Base-by-base conservation (phyloP, 2,329 filamentous ascomycete species). In the Botryotinia convoluta region DNA sequence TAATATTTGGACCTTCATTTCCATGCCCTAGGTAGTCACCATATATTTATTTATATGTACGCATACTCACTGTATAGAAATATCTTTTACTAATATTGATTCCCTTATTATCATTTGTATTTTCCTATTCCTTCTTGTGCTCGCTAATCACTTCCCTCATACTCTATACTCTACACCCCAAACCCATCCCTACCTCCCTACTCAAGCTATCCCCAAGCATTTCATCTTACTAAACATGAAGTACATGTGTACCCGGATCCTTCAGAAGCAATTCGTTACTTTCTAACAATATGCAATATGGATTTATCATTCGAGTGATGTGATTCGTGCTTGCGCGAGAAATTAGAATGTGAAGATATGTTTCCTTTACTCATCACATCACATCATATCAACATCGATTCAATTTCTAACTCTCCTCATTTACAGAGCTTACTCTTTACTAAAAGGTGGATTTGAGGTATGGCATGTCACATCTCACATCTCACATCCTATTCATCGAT, bases 261-360 rank as follows among this genome's bases (percentile, higher is more conserved):
- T 12, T 26, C 22, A 26, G 26, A 26, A 26, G 22, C 22, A 48
- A 8, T 22, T 26, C 4, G 3, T 14, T 12, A 16, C 26, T 54
- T 7, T 12, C 22, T 5, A 16, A 7, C 22, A 6, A 51, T 51
- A n/a, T 51, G 5, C 48, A 54, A n/a, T 7, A 48, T 12, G 4
- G 9, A 48, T 4, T 5, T 26, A 26, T 12, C 20, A 26, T 4
- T 12, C 26, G 22, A 12, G 22, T 0, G 1, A 26, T 5, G 4
- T 0, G 4, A 26, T 26, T 48, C 45, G 0, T 51, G 8, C 45
- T 51, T 51, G 22, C 22, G 26, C 12, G 4, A 54, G 12, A 3
- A 1, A 26, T 10, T 14, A 6, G 4, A 3, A 0, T 2, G 48
- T 14, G 3, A 1, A 54, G 26, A n/a, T 3, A 3, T 29, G 26